These are phyloP conservation scores for Cryptococcus maquisensis DNA, from an alignment of 1,284 basidiomycete genomes.

Conservation along the genomic window DNA sequence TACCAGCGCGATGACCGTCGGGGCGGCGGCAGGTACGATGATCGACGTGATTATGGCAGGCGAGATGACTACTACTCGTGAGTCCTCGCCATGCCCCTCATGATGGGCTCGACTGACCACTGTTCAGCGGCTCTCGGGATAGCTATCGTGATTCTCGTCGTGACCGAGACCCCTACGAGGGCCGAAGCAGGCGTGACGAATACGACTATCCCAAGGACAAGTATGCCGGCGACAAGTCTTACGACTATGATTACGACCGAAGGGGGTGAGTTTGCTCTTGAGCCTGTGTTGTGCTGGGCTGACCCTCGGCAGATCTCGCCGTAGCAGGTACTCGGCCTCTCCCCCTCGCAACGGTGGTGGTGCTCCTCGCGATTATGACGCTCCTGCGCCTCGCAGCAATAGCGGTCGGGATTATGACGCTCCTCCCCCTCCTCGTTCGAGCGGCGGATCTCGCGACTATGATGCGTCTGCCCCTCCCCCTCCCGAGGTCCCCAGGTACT, in stretches of 20 bases:
- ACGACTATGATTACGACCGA: constrained; percentile 13
- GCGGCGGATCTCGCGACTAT: constrained; percentile 19
- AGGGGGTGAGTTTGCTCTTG: constrained; percentile 11
- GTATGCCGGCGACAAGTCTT: constrained; percentile 3
- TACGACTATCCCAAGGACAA: constrained; percentile 9
- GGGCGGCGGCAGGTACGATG: neutral
- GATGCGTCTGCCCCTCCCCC: constrained; percentile 11
- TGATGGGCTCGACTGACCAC: neutral
- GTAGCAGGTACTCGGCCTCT: constrained; percentile 33
- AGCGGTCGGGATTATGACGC: constrained; percentile 28
- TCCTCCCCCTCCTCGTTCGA: constrained; percentile 16
- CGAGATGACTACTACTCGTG: neutral
- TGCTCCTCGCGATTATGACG: constrained; percentile 18
- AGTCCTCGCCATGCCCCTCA: neutral
- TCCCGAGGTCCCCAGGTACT: constrained; percentile 20
- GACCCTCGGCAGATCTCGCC: constrained; percentile 13
- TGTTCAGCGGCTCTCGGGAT: neutral
- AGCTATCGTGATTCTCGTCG: constrained; percentile 7
- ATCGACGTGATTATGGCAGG: constrained; percentile 2
- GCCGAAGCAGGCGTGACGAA: constrained; percentile 29
- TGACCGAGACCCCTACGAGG: constrained; percentile 31
- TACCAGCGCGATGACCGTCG: constrained; percentile 39
- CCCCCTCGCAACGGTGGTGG: constrained; percentile 11
- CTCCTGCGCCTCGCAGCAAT: constrained; percentile 8
- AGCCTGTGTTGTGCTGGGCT: neutral